phyloP scores from a whole-genome alignment of 2,329 filamentous ascomycete genomes.

The Botryotinia narcissicola region DNA sequence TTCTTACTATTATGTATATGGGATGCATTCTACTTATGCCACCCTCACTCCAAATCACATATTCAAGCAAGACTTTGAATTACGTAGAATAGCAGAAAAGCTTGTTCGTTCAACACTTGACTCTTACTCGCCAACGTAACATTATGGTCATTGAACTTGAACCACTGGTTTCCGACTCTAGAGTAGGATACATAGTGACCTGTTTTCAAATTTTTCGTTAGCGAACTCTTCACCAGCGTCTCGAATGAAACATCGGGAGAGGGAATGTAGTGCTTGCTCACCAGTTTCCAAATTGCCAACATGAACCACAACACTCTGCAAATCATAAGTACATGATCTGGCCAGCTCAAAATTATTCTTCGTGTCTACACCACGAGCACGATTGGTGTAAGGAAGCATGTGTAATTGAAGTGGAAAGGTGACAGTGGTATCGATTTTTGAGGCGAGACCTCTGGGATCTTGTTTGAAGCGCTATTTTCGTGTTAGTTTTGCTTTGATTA shows the following conservation, averaged over 20 bases:
- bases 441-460: conserved; percentile 65
- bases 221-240: conserved; percentile 49
- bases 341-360: conserved; percentile 55
- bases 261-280: conserved; percentile 27
- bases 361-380: conserved; percentile 51
- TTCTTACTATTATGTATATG: not conserved
- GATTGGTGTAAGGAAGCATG: conserved; percentile 84
- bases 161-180: conserved; percentile 62
- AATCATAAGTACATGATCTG: conserved; percentile 75
- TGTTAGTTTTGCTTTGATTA: conserved; percentile 18
- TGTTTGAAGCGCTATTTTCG: conserved; percentile 66
- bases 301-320: conserved; percentile 87
- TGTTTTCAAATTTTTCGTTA: conserved; percentile 54
- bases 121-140: conserved; percentile 80
- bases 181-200: conserved; percentile 18
- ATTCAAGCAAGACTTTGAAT: conserved; percentile 51
- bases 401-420: conserved; percentile 84
- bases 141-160: conserved; percentile 92
- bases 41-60: not conserved
- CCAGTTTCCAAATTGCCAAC: conserved; percentile 88
- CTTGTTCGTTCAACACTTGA: conserved; percentile 81
- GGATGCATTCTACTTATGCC: not conserved
- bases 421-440: conserved; percentile 85
- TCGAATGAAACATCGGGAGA: too few relatives aligned
- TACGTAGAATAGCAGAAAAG: conserved; percentile 88